These are phyloP conservation scores for Cladophialophora psammophila DNA, from an alignment of 2,329 filamentous ascomycete genomes.

Conservation along the genomic window DNA sequence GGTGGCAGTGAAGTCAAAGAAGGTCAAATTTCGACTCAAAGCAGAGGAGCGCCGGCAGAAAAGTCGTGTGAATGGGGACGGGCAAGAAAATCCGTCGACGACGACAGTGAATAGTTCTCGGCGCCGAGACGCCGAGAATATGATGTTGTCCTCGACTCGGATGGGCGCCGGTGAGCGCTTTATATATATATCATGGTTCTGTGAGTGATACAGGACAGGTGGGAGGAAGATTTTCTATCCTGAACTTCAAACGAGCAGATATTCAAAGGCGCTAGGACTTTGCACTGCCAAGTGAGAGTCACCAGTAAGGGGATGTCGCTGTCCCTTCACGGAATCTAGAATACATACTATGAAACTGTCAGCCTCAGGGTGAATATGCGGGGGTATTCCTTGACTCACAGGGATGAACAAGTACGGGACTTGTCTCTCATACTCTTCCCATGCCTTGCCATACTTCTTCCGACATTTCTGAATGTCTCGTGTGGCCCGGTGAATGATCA, in stretches of 20 bases:
- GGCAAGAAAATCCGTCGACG: neutral
- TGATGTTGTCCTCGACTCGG: neutral
- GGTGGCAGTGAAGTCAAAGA: neutral
- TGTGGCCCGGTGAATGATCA: constrained; percentile 80
- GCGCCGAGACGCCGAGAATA: neutral
- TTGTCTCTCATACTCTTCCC: constrained; percentile 78
- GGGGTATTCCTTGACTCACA: constrained; percentile 49
- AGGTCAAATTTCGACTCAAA: neutral
- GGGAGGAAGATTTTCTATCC: constrained; percentile 1
- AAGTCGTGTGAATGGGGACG: neutral
- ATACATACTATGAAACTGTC: constrained; percentile 35
- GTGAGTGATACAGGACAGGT: neutral
- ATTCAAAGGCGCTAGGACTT: neutral
- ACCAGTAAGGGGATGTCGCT: neutral
- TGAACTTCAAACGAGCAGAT: neutral
- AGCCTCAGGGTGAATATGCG: constrained; percentile 12
- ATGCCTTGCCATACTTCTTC: constrained; percentile 80
- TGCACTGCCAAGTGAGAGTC: neutral
- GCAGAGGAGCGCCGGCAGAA: constrained; percentile 3
- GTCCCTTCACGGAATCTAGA: constrained; percentile 22
- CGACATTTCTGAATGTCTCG: constrained; percentile 79
- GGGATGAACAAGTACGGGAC: constrained; percentile 89
- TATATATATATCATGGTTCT: neutral
- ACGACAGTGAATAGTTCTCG: neutral
- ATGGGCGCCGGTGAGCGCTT: neutral